Conservation (phyloP, 768 basidiomycete genomes). For the Suillus ampliporus region DNA sequence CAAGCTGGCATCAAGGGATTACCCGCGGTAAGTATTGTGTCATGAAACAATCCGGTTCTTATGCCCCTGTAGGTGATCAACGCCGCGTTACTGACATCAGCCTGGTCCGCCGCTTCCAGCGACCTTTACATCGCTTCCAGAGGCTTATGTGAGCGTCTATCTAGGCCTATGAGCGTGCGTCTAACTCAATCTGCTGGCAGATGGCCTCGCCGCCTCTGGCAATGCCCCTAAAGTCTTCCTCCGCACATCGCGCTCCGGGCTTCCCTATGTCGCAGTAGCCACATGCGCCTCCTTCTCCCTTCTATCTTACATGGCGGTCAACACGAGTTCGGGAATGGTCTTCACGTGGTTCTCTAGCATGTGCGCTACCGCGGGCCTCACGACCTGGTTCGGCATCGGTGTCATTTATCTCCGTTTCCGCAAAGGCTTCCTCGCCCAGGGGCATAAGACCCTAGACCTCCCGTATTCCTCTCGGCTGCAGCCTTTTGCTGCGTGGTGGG, state of each 20-base stretch:
- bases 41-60: not conserved
- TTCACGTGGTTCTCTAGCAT: conserved; percentile 49
- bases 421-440: conserved; percentile 54
- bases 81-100: conserved; percentile 49
- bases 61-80: conserved; percentile 36
- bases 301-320: conserved; percentile 49
- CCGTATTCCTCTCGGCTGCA: conserved; percentile 51
- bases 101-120: conserved; percentile 49
- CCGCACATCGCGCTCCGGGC: conserved; percentile 42
- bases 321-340: conserved; percentile 39
- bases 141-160: conserved; percentile 38
- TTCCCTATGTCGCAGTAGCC: conserved; percentile 50
- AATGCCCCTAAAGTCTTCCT: conserved; percentile 60
- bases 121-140: conserved; percentile 47
- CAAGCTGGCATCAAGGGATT: conserved; percentile 63
- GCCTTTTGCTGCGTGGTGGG: conserved; percentile 48
- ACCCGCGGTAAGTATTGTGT: conserved; percentile 44
- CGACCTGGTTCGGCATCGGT: conserved; percentile 51
- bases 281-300: conserved; percentile 38
- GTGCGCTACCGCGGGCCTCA: conserved; percentile 45
- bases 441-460: conserved; percentile 50
- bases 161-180: not conserved
- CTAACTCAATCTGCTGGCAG: conserved; percentile 37
- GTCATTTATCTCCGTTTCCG: conserved; percentile 54
- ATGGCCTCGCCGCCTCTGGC: conserved; percentile 57